phyloP scores from a whole-genome alignment of 208 protist species.

The Acanthamoeba castellanii region DNA sequence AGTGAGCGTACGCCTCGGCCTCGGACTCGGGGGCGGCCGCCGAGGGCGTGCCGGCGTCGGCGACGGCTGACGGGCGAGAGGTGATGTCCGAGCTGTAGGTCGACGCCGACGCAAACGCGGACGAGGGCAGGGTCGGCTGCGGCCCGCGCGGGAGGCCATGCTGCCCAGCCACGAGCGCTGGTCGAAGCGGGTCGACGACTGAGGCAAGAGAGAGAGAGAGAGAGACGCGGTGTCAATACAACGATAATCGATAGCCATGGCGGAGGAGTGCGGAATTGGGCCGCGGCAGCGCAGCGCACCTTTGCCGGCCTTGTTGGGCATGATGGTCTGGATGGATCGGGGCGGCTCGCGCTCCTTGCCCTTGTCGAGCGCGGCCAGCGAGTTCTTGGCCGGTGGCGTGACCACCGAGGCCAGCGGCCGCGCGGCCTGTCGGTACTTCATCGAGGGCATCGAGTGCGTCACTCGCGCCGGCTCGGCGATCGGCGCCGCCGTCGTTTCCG shows the following conservation, averaged over 20 bases:
- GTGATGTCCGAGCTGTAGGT: neutral
- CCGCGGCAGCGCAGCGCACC: neutral
- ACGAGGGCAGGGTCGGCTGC: constrained; percentile 33
- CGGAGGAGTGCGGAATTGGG: neutral
- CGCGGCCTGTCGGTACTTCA: constrained; percentile 62
- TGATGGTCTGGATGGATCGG: constrained; percentile 53
- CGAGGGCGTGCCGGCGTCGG: neutral
- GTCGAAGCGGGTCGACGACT: neutral
- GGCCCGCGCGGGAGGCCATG: neutral
- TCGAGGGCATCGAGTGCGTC: constrained; percentile 61
- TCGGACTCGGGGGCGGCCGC: neutral
- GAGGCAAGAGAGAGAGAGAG: neutral
- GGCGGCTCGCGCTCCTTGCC: constrained; percentile 62
- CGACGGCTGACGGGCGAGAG: neutral
- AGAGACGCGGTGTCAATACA: no score
- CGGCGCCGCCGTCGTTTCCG: neutral
- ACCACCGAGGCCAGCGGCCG: neutral
- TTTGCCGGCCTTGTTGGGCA: neutral
- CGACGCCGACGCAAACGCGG: neutral
- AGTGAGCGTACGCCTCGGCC: neutral
- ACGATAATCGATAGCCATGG: neutral
- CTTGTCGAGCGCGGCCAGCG: constrained; percentile 21
- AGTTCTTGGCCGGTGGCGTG: neutral
- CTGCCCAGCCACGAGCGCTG: neutral
- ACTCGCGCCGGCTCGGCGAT: neutral